Base-by-base conservation (phyloP, 495 filamentous ascomycete species). In the Penicillium desertorum region DNA sequence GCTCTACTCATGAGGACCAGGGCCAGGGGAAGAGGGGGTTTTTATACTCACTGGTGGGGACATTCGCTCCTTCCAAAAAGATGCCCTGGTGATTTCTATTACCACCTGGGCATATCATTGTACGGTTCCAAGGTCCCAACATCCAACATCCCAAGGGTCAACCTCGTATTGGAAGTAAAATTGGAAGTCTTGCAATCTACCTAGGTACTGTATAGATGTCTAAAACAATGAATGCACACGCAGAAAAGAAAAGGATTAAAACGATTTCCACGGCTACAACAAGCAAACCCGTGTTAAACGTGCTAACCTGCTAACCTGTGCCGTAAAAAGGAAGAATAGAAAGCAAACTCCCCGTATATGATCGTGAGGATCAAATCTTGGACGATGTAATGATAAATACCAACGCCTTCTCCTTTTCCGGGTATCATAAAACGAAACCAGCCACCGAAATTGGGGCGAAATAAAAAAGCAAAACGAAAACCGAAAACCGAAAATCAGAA, bases 361-460 rank as follows among this genome's bases (percentile, higher is more conserved):
- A n/a, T 45, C 51, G 27, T 25, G n/a, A 54, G 39, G 23, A 36
- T 54, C 5, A 54, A 45, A 9, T 29, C 27, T 29, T 29, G 27
- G 27, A 29, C 36, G 10, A 32, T 34, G 42, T 45, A 36, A 37
- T 20, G 32, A 34, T 32, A 45, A 12, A 32, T 53, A 20, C 12
- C 14, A 45, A 45, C 51, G 51, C 51, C 51, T 30, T 44, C 27
- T 54, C 41, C 39, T 54, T 54, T 45, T 45, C 51, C 42, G 51
- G 51, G 51, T 54, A 54, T 54, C 51, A 54, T 36, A 23, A 32
- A 45, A 54, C 51, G 41, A 54, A 54, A 45, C 17, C 42, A 45
- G 37, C 25, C 36, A 36, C 27, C 20, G 5, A 32, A 2, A 25
- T 51, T 25, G 14, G 42, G 41, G 39, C 17, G 25, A 25, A 16